Evolutionary conservation across 768 basidiomycete species (phyloP), one percentile per base, ranked within the genome.

Genomic region (Macrocybe gigantea): DNA sequence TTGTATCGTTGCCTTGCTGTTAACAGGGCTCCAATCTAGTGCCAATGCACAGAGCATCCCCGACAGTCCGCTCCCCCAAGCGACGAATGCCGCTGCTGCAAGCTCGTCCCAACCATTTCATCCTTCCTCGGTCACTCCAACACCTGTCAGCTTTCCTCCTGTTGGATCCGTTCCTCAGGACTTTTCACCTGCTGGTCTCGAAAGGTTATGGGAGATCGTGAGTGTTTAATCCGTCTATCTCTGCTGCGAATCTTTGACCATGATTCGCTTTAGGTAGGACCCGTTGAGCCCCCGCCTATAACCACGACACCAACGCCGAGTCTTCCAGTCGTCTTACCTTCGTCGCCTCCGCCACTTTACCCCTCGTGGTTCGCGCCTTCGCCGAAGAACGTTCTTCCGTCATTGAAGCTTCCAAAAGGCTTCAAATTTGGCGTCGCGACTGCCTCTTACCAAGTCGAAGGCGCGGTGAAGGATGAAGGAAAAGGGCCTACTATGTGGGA

Each of bases 341-440:
- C 73, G 4, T 53, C 72, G 7, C 74, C 72, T 29, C 75, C 72
- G 5, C 53, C 68, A 0, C 60, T 77, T 2, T 77, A 75, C 47
- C 75, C 74, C 0, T 57, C 67, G 1, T 77, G 73, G 68, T 77
- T 68, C 50, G 60, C 74, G 3, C 71, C 72, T 6, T 53, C 59
- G 5, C 75, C 77, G 2, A 66, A 69, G 41, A 61, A 71, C 45
- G 65, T 77, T 31, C 59, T 77, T 31, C 69, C 73, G 2, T 58
- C 68, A 29, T 60, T 74, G 45, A 73, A 68, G 45, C 63, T 77
- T 12, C 77, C 77, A 1, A 57, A 67, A 14, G 72, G 66, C 1
- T 78, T 79, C 60, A 63, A 71, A 38, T 77, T 77, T 51, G 77
- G 77, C 29, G 75, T 76, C 8, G 74, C 74, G 3, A 77, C 76